phyloP scores from a whole-genome alignment of 257 asterid species.

The Coffea canephora region DNA sequence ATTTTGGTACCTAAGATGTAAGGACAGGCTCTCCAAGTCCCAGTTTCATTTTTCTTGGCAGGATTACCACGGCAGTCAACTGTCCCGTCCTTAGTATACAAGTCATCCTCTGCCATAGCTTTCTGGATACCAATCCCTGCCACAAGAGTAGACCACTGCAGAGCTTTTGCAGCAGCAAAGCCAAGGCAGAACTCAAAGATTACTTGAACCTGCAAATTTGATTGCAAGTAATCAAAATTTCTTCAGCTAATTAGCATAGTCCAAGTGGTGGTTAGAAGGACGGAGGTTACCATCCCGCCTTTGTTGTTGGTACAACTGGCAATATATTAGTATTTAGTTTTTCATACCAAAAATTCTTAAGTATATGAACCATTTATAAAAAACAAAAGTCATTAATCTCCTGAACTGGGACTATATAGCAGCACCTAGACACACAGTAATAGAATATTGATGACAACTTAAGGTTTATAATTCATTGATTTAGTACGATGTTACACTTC shows the following conservation, averaged over 20 bases:
- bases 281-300: no score
- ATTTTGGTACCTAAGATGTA: slow-evolving; percentile 51
- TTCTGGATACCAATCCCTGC: neutral
- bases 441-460: no score
- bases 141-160: neutral
- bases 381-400: no score
- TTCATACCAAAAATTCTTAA: no score
- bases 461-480: no score
- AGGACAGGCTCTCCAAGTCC: slow-evolving; percentile 84
- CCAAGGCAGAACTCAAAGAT: neutral
- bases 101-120: slow-evolving; percentile 43
- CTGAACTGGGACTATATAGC: no score
- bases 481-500: no score
- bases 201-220: neutral
- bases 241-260: neutral
- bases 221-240: neutral
- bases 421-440: no score
- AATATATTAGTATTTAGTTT: no score
- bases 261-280: neutral
- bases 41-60: slow-evolving; percentile 63
- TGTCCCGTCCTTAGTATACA: slow-evolving; percentile 71
- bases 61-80: slow-evolving; percentile 58
- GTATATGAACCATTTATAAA: no score
- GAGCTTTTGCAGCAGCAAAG: neutral
- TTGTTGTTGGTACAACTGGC: no score